Evolutionary conservation across 345 rosid species (phyloP), one percentile per base, ranked within the genome.

Genomic region (Hypericum perforatum): DNA sequence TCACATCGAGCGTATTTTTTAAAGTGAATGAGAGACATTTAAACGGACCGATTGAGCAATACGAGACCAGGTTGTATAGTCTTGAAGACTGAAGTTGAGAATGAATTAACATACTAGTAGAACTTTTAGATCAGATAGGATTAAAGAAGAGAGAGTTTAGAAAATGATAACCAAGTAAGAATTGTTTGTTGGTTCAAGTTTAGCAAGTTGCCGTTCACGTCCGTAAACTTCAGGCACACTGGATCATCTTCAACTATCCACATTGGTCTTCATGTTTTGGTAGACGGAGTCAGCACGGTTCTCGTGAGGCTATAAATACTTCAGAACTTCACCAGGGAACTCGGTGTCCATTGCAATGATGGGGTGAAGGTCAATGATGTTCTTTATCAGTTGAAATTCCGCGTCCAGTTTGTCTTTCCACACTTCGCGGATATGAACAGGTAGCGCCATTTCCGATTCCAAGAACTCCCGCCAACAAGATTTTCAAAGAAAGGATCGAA

Each of bases 281-380:
- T 83, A 83, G 48, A 76, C 70, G 53, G 60, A 74, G 15, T 81
- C 92, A 22, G 67, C 61, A 47, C 62, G 72, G 58, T 61, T 79
- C 74, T 70, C 74, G 72, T 75, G 77, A 36, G 45, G 69, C 47
- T 78, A 82, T 9, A 81, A 58, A 5, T 78, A 74, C 7, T 76
- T 76, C 39, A 77, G 53, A n/a, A 74, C 88, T 44, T 72, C 72
- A 13, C 91, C 95, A 0, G 91, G 91, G 37, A 83, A 86, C 76
- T 86, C 91, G 0, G 91, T 86, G 64, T 86, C 95, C 95, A 86
- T 83, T 0, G 89, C 88, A 11, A 86, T 63, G 70, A 52, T 79
- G 9, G 82, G 81, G 63, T 59, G 83, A 36, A 72, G 67, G 50
- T 79, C 92, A 4, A 86, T 76, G 9, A 81, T 56, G 8, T 71